Evolutionary conservation across 768 basidiomycete species (phyloP), one percentile per base, ranked within the genome.

Genomic region (Termitomyces sp.): DNA sequence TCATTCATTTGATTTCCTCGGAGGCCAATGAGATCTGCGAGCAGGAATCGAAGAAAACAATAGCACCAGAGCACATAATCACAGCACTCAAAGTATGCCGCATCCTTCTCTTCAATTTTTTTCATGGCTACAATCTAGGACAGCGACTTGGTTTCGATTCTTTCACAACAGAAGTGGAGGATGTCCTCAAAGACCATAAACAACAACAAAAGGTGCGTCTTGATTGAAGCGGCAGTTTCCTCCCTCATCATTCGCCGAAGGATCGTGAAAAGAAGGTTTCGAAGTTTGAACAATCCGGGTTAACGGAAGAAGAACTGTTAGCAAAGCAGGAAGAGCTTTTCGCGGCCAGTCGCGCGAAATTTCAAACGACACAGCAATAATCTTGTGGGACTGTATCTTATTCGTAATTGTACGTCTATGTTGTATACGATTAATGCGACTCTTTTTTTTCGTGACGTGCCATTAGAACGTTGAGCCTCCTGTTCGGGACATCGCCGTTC

Each of bases 11-110:
- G 73, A 89, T 99, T 70, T 96, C 97, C 18, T 93, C 95, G 9
- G 94, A 98, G 71, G 93, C 97, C 55, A 98, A 98, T 71, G 93
- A 98, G 64, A 93, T 98, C 61, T 99, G 97, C 69, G 97, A 98
- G 70, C 89, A 93, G 70, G 95, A 96, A 69, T 93, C 93, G 28
- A 98, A 97, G 79, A 99, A 99, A 79, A 99, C 97, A 1, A 98
- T 99, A 66, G 91, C 94, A 5, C 97, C 97, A 1, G 97, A 99
- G 67, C 97, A 99, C 69, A 95, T 98, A 47, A 89, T 98, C 33
- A 77, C 82, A 26, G 97, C 97, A 5, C 78, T 99, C 57, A 93
- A 93, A 78, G 95, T 91, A 58, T 54, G 80, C 73, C 23, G 33
- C 50, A 33, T 26, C 18, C 26, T 46, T 33, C 14, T 33, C 51